Base-by-base conservation (phyloP, 2,329 filamentous ascomycete genomes). In the Diaporthe caulivora region DNA sequence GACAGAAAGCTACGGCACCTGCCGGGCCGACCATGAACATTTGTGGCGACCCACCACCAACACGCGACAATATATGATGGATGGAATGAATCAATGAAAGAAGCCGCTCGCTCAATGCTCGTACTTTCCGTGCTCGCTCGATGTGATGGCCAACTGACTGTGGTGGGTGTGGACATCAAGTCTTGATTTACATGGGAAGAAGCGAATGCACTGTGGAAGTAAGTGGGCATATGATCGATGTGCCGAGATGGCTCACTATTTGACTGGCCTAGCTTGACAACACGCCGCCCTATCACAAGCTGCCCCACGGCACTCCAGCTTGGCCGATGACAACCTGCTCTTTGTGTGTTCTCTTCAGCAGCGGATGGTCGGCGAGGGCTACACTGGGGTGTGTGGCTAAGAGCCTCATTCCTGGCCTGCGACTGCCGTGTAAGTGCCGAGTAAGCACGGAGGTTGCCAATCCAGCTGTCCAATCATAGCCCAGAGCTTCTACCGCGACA, bases 61-160 rank as follows among this genome's bases (percentile, higher is more conserved):
- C 47, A 71, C 55, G 69, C 47, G 73, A 60, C 51, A 47, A 69
- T 31, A 69, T 65, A 71, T 72, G 57, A 72, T 72, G 73, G 65
- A 60, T 42, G 64, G 55, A 67, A 72, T 65, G 70, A 65, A 70
- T 73, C 64, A 70, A 73, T 72, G 70, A 72, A 72, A 49, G 34
- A 72, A 70, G 49, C 64, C 44, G 47, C 64, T 68, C 40, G 44
- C 44, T 69, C 47, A 58, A 72, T n/a, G 31, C 31, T 37, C 47
- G 7, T 29, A 15, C 26, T 17, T 17, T 2, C 31, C 15, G 11
- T 17, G 17, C 21, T 18, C 8, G 47, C 31, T 40, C 44, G 17
- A 53, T 53, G 31, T 29, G 31, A 40, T 17, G n/a, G 26, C 18
- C 44, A 51, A 24, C 6, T 24, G 29, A n/a, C 26, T 18, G 1